Evolutionary conservation across 306 rosid species (phyloP).

Genomic region (Benincasa hispida): DNA sequence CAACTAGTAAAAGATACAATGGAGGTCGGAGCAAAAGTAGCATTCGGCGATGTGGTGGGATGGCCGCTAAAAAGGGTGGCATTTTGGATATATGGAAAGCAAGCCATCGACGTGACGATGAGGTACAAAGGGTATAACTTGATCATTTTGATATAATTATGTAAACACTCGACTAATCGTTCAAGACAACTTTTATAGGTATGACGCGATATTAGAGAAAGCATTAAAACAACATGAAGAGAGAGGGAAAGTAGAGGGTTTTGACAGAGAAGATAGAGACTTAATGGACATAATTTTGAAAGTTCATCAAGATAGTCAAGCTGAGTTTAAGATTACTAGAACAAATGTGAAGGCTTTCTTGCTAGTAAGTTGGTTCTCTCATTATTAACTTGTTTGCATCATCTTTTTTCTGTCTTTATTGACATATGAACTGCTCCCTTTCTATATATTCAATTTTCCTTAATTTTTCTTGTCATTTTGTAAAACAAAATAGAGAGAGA

Average conservation of each 20-base stretch:
- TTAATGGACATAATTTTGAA: constrained; percentile 30
- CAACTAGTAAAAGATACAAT: constrained; percentile 25
- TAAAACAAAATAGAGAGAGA: not conserved
- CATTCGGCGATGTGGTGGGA: constrained; percentile 37
- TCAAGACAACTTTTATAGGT: not conserved
- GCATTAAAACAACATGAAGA: constrained; percentile 35
- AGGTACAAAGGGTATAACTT: constrained; percentile 7
- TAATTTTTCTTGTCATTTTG: constrained; percentile 1
- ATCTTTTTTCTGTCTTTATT: not conserved
- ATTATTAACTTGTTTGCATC: not conserved
- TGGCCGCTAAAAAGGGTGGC: constrained; percentile 29
- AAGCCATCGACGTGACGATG: constrained; percentile 27
- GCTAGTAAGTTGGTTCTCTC: constrained; percentile 10
- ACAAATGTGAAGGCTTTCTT: constrained; percentile 43
- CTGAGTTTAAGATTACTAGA: constrained; percentile 35
- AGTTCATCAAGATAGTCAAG: constrained; percentile 30
- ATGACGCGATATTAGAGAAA: constrained; percentile 34
- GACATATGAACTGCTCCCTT: not conserved
- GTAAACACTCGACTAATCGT: not conserved
- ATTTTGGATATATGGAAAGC: constrained; percentile 35
- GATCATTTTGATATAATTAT: not conserved
- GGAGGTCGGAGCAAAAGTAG: constrained; percentile 30
- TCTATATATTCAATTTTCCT: not conserved
- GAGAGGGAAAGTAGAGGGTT: not conserved
- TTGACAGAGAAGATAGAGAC: constrained; percentile 23